Conservation (phyloP, 129 eudicot species). For the Ambrosia artemisiifolia region DNA sequence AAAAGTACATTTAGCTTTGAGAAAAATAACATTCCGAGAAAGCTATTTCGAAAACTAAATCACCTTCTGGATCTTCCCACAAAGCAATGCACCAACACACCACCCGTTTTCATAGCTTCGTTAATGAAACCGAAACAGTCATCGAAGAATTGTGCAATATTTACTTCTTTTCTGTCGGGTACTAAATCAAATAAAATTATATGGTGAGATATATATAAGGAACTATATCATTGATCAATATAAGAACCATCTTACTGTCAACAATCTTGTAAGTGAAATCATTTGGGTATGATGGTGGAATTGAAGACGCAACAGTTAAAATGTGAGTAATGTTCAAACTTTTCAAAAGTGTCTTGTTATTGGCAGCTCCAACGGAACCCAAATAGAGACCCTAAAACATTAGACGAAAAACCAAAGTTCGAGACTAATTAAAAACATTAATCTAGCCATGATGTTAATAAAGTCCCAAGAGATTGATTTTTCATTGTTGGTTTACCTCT, state of each 20-base stretch:
- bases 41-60: not conserved
- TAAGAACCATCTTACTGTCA: slow-evolving; percentile 35
- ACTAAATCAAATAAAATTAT: slow-evolving; percentile 41
- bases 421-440: not conserved
- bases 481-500: slow-evolving; percentile 49
- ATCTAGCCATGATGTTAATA: not conserved
- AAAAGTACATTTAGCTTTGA: not conserved
- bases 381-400: slow-evolving; percentile 69
- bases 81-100: slow-evolving; percentile 88
- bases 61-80: slow-evolving; percentile 93
- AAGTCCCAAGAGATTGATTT: not conserved
- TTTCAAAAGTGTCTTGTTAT: slow-evolving; percentile 58
- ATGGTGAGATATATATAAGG: not conserved
- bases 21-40: not conserved
- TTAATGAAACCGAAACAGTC: slow-evolving; percentile 78
- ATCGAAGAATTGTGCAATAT: slow-evolving; percentile 58
- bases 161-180: slow-evolving; percentile 47
- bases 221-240: not conserved
- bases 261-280: slow-evolving; percentile 65
- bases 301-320: slow-evolving; percentile 56
- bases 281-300: slow-evolving; percentile 50
- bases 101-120: slow-evolving; percentile 65
- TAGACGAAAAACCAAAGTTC: not conserved
- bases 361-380: slow-evolving; percentile 90
- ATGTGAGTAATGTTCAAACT: slow-evolving; percentile 73